phyloP scores from a whole-genome alignment of 108 stramenopile genomes.

The Cylindrotheca closterium region DNA sequence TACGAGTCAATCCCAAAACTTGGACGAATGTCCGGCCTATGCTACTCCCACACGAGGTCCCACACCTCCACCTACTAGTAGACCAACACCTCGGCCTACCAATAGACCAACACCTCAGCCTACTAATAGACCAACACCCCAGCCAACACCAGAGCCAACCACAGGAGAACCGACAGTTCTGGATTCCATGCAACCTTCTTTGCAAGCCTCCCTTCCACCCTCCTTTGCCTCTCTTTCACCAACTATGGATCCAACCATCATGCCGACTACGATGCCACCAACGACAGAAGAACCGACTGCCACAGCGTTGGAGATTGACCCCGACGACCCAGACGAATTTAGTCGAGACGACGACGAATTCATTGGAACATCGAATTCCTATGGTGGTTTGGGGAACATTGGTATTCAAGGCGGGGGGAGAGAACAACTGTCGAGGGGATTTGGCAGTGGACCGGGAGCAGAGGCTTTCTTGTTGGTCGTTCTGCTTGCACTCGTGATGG shows the following conservation, averaged over 20 bases:
- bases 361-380: neutral
- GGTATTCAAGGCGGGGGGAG: neutral
- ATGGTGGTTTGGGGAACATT: neutral
- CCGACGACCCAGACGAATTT: neutral
- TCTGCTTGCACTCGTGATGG: too few species aligned
- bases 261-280: too few species aligned
- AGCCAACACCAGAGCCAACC: neutral
- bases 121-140: neutral
- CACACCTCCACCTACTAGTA: neutral
- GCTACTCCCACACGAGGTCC: neutral
- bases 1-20: neutral
- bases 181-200: too few species aligned
- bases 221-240: too few species aligned
- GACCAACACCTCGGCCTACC: neutral
- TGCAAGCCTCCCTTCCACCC: too few species aligned
- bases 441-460: too few species aligned
- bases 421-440: too few species aligned
- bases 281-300: slow-evolving; percentile 1
- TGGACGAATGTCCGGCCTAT: too few species aligned
- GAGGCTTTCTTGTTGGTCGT: too few species aligned
- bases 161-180: too few species aligned
- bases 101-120: neutral
- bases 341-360: neutral
- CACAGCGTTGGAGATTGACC: neutral
- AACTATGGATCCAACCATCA: too few species aligned